Conservation (phyloP, 2,329 filamentous ascomycete species). For the Aspergillus oerlinghausenensis region DNA sequence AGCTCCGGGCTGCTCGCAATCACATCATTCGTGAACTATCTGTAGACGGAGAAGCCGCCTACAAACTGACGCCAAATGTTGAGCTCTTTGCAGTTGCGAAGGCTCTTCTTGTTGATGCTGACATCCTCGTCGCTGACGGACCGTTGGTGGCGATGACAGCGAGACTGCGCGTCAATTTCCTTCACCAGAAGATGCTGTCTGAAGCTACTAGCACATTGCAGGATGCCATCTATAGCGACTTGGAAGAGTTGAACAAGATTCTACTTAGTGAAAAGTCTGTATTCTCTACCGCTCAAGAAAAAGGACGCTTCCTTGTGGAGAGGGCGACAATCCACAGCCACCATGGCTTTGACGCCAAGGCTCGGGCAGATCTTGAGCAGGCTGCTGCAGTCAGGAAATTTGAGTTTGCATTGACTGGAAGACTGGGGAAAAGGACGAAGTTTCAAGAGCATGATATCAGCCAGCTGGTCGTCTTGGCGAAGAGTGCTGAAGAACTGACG, state of each 20-base stretch:
- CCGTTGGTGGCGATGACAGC: slow-evolving; percentile 52
- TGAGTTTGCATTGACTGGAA: slow-evolving; percentile 76
- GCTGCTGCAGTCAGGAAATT: slow-evolving; percentile 67
- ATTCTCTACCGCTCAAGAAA: slow-evolving; percentile 42
- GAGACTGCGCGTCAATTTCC: slow-evolving; percentile 67
- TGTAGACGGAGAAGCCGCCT: slow-evolving; percentile 80
- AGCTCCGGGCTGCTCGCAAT: slow-evolving; percentile 45
- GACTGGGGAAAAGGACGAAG: slow-evolving; percentile 63
- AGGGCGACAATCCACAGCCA: slow-evolving; percentile 77
- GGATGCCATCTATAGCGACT: slow-evolving; percentile 55
- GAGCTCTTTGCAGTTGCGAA: slow-evolving; percentile 79
- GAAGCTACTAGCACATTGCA: slow-evolving; percentile 60
- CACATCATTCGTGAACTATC: slow-evolving; percentile 66
- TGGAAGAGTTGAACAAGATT: slow-evolving; percentile 48
- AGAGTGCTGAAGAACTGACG: slow-evolving; percentile 52
- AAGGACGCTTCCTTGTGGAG: slow-evolving; percentile 72
- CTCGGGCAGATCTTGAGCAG: slow-evolving; percentile 63
- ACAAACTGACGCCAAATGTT: slow-evolving; percentile 75
- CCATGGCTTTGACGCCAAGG: slow-evolving; percentile 74
- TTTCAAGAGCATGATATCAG: slow-evolving; percentile 54
- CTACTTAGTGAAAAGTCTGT: slow-evolving; percentile 22
- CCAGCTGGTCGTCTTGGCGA: slow-evolving; percentile 86
- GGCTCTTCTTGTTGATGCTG: slow-evolving; percentile 49
- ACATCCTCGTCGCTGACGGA: slow-evolving; percentile 40
- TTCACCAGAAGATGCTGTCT: slow-evolving; percentile 63